These are phyloP conservation scores for Schrenkiella parvula DNA, from an alignment of 345 rosid species.

Conservation along the genomic window DNA sequence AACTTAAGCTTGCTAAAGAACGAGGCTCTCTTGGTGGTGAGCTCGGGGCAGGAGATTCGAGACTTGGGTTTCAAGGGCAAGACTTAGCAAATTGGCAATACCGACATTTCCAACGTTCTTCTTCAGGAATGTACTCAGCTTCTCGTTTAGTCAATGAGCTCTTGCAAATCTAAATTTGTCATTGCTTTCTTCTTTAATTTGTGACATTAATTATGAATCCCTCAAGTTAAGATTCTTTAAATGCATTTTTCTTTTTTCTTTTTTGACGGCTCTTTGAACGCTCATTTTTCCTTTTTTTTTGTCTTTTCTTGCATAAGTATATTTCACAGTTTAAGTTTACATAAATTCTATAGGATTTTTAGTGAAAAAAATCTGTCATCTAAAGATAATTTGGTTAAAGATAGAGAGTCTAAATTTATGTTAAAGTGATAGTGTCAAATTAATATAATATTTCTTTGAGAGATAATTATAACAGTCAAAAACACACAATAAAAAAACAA, in stretches of 20 bases:
- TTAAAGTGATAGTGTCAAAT: neutral
- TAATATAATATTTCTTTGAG: neutral
- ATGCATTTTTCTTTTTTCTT: neutral
- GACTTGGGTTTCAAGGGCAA: slow-evolving; percentile 39
- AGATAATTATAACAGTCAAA: neutral
- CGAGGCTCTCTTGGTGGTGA: slow-evolving; percentile 27
- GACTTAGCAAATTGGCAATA: slow-evolving; percentile 49
- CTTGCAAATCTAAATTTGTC: slow-evolving; percentile 18
- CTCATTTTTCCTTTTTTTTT: no score
- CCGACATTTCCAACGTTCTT: slow-evolving; percentile 85
- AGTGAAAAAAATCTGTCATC: no score
- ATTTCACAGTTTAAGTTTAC: neutral
- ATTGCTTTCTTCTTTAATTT: neutral
- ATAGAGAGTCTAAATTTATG: neutral
- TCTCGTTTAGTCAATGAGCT: slow-evolving; percentile 23
- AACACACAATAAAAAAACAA: neutral
- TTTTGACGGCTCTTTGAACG: neutral
- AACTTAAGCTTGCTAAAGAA: slow-evolving; percentile 9
- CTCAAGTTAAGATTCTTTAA: neutral
- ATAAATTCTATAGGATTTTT: neutral
- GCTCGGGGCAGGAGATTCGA: neutral
- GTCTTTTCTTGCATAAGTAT: neutral
- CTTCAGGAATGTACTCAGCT: no score
- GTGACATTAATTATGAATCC: slow-evolving; percentile 19
- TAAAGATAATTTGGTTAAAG: no score